Percentiles rank a stretch among this genome's conserved stretches.
phyloP scores from a whole-genome alignment of 208 protist species.

The Trypanosoma melophagium region DNA sequence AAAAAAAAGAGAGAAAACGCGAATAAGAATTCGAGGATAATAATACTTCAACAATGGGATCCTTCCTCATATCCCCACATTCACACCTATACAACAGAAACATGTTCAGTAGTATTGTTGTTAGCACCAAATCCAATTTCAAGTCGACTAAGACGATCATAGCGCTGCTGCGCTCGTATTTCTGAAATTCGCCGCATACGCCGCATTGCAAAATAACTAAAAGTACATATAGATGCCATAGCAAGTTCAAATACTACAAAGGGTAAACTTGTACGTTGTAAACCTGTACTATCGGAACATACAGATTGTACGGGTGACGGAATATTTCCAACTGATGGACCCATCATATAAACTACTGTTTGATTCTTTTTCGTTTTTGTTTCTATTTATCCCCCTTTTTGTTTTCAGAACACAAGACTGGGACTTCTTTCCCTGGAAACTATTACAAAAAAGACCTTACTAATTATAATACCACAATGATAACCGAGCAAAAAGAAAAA shows the following conservation, averaged over 20 bases:
- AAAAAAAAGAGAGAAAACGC: background rate
- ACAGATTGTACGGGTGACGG: background rate
- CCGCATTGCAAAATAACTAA: slow-evolving; percentile 41
- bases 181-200: slow-evolving; percentile 44
- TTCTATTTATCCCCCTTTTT: too few relatives aligned
- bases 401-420: too few relatives aligned
- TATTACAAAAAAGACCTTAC: too few relatives aligned
- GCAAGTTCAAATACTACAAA: slow-evolving; percentile 64
- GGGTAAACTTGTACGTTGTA: slow-evolving; percentile 26
- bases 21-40: background rate
- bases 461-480: too few relatives aligned
- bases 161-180: slow-evolving; percentile 47
- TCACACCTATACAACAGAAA: background rate
- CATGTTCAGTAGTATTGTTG: slow-evolving; percentile 1
- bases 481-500: background rate
- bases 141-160: slow-evolving; percentile 56
- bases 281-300: slow-evolving; percentile 12
- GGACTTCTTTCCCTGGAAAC: too few relatives aligned
- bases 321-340: too few relatives aligned
- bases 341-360: too few relatives aligned
- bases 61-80: background rate
- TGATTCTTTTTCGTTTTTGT: too few relatives aligned
- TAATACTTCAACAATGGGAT: too few relatives aligned
- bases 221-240: slow-evolving; percentile 30
- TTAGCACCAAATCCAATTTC: slow-evolving; percentile 37